A percentile compares a stretch with the other conserved stretches of the same genome.
Evolutionary conservation across 2,329 filamentous ascomycete species (phyloP).

Genomic region (Pleomassaria siparia): DNA sequence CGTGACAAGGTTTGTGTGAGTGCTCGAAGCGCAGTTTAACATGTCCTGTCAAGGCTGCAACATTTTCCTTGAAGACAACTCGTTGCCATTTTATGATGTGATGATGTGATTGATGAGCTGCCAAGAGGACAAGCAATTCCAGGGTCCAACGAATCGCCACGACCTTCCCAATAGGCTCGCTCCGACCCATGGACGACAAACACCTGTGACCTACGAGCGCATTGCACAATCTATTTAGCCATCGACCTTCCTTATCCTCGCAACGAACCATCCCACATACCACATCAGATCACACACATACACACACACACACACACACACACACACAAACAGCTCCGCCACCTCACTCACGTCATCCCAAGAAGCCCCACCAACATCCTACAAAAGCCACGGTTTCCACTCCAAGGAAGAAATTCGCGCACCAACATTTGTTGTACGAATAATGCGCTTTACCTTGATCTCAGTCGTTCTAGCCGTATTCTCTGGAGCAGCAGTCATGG

Average conservation of each 20-base stretch:
- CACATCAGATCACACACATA: neutral
- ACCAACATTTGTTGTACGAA: too few species aligned
- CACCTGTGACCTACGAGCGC: constrained; percentile 6
- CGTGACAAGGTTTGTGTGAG: too few species aligned
- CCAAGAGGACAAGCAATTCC: neutral
- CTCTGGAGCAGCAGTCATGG: constrained; percentile 63
- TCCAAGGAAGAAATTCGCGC: too few species aligned
- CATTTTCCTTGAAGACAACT: too few species aligned
- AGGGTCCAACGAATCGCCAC: constrained; percentile 3
- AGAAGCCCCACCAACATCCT: too few species aligned
- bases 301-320: neutral
- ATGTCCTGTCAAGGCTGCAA: too few species aligned
- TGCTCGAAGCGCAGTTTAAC: too few species aligned
- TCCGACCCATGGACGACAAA: constrained; percentile 1
- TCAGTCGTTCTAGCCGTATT: constrained; percentile 60
- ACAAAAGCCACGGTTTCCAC: too few species aligned
- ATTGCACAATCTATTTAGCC: constrained; percentile 3
- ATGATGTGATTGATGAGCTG: constrained; percentile 1
- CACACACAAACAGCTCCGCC: neutral
- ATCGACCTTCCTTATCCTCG: constrained; percentile 2
- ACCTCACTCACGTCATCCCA: neutral
- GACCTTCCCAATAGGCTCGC: too few species aligned
- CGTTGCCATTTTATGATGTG: too few species aligned
- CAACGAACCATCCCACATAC: neutral
- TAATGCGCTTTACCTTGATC: constrained; percentile 67